These are phyloP conservation scores for Chytridium lagenaria DNA, from an alignment of 371 early-diverging fungal species.

Conservation along the genomic window DNA sequence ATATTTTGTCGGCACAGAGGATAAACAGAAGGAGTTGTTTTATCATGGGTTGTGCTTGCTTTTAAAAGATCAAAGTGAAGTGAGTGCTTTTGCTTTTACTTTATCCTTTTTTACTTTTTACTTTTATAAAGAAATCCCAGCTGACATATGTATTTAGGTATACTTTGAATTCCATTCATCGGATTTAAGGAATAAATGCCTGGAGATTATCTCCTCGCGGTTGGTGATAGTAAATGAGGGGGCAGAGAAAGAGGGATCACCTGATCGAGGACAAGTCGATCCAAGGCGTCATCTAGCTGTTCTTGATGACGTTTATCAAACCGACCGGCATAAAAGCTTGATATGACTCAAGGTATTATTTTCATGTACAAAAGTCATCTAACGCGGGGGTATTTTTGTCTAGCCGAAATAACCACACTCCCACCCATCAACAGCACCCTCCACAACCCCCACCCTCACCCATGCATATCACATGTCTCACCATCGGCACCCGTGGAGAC, in stretches of 20 bases:
- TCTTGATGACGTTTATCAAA: conserved; percentile 6
- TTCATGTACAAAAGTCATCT: not conserved
- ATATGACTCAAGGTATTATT: not conserved
- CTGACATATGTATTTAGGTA: no score
- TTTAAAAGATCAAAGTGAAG: conserved; percentile 53
- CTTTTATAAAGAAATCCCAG: no score
- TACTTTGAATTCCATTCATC: conserved; percentile 58
- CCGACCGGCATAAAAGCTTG: not conserved
- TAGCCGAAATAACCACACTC: not conserved
- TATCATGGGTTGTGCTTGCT: conserved; percentile 51
- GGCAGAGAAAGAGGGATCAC: not conserved
- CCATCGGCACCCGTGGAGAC: conserved; percentile 88
- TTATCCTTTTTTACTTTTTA: not conserved
- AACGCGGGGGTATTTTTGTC: not conserved
- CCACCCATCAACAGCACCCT: conserved; percentile 9
- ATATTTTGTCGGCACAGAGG: conserved; percentile 46
- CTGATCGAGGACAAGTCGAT: not conserved
- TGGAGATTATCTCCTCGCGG: conserved; percentile 12
- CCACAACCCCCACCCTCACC: conserved; percentile 41
- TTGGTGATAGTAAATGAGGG: not conserved
- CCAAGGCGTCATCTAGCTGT: conserved; percentile 5
- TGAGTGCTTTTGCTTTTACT: conserved; percentile 21
- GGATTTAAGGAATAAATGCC: conserved; percentile 41
- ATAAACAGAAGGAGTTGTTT: conserved; percentile 28
- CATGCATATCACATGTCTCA: conserved; percentile 77